Conservation (phyloP, 73 alveolate species). For the Uronychia setigera region DNA sequence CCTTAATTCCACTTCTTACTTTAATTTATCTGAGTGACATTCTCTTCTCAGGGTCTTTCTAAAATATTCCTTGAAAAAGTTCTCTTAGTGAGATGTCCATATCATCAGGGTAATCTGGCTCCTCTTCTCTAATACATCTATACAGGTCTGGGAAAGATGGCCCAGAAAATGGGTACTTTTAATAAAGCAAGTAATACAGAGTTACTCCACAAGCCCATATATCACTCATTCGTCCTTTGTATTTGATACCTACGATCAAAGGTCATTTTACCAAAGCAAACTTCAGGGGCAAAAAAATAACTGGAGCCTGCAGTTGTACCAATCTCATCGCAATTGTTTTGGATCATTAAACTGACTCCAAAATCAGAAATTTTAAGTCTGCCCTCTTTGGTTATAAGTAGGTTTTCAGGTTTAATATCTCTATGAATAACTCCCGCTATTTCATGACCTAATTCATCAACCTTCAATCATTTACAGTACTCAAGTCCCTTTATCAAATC, state of each 20-base stretch:
- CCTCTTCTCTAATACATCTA: slow-evolving; percentile 2
- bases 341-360: slow-evolving; percentile 62
- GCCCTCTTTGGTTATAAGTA: slow-evolving; percentile 65
- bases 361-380: slow-evolving; percentile 76
- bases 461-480: too few relatives aligned
- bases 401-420: slow-evolving; percentile 89
- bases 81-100: background rate
- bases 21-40: background rate
- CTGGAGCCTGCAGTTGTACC: slow-evolving; percentile 58
- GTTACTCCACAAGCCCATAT: slow-evolving; percentile 72
- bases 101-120: background rate
- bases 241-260: slow-evolving; percentile 12
- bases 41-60: background rate
- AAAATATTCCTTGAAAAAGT: background rate
- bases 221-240: slow-evolving; percentile 55
- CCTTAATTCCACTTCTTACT: background rate
- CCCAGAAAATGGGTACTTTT: slow-evolving; percentile 38
- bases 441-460: slow-evolving; percentile 51
- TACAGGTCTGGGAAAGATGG: slow-evolving; percentile 21
- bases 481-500: slow-evolving; percentile 45
- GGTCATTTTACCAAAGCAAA: slow-evolving; percentile 8
- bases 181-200: slow-evolving; percentile 37
- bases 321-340: slow-evolving; percentile 46
- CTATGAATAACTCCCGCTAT: slow-evolving; percentile 74
- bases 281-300: slow-evolving; percentile 64